phyloP scores from a whole-genome alignment of 768 basidiomycete genomes.

The Holtermanniella nyarrowii region DNA sequence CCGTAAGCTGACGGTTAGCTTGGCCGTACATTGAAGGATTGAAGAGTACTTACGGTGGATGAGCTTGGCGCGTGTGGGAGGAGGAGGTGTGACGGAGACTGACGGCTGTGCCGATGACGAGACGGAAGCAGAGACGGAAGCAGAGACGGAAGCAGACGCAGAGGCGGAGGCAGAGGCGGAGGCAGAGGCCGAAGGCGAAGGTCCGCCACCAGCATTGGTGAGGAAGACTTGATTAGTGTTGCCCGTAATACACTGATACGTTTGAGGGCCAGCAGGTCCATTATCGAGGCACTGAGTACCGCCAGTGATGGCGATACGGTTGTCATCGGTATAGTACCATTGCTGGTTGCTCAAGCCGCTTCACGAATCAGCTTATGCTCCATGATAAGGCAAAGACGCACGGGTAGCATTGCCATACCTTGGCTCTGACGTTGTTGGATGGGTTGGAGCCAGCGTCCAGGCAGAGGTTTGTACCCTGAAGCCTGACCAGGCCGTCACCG shows the following conservation, averaged over 20 bases:
- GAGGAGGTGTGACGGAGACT: conserved; percentile 1
- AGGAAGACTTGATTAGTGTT: conserved; percentile 36
- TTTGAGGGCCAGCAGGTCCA: conserved; percentile 24
- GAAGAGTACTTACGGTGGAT: conserved; percentile 5
- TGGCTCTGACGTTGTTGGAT: conserved; percentile 8
- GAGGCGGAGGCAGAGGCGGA: conserved; percentile 1
- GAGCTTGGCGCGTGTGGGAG: conserved; percentile 1
- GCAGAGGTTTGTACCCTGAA: conserved; percentile 5
- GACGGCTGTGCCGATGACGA: no score
- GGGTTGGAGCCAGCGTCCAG: conserved; percentile 13
- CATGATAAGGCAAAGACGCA: no score
- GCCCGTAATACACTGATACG: conserved; percentile 34
- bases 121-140: no score
- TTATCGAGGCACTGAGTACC: conserved; percentile 36
- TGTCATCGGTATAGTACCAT: conserved; percentile 11
- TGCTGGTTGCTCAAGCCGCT: background rate
- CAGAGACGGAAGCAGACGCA: conserved; percentile 1
- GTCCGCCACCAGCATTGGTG: background rate
- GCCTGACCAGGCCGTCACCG: background rate
- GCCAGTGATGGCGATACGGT: conserved; percentile 37
- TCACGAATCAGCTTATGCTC: no score
- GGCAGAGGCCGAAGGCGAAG: conserved; percentile 1
- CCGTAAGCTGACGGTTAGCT: background rate
- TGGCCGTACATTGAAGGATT: background rate
- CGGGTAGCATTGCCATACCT: conserved; percentile 15